phyloP scores from a whole-genome alignment of 2,329 filamentous ascomycete genomes.

The Sporothrix pseudoabietina region DNA sequence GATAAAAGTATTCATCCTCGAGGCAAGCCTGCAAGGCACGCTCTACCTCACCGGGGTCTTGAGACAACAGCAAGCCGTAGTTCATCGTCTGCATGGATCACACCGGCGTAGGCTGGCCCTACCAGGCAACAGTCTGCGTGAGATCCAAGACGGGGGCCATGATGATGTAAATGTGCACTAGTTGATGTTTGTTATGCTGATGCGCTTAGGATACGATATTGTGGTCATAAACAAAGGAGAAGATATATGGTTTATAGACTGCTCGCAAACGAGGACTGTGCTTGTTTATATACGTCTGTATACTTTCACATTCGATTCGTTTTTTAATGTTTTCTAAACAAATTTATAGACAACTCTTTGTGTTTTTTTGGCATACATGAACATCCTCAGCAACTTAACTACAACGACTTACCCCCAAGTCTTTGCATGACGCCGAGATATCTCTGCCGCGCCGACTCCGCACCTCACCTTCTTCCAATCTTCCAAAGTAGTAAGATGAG shows the following conservation, averaged over 20 bases:
- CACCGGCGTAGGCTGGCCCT: conserved; percentile 53
- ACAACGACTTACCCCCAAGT: not conserved
- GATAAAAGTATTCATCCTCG: conserved; percentile 58
- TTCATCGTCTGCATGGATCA: conserved; percentile 56
- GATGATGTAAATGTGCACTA: not conserved
- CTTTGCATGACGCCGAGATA: conserved; percentile 1
- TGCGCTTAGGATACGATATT: not conserved
- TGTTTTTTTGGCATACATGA: no score
- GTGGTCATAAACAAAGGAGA: not conserved
- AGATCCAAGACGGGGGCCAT: conserved; percentile 38
- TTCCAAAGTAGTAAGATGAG: not conserved
- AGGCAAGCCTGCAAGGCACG: conserved; percentile 54
- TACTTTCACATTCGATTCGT: no score
- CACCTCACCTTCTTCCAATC: not conserved
- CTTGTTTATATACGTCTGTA: no score
- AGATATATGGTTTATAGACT: no score
- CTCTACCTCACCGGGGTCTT: conserved; percentile 57
- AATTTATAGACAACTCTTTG: no score
- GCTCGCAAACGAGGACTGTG: no score
- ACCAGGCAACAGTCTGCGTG: conserved; percentile 52
- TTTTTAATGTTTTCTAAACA: no score
- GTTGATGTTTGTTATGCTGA: not conserved
- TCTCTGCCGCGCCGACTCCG: conserved; percentile 10
- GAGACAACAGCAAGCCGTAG: conserved; percentile 55
- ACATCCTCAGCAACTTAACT: not conserved